Conservation (phyloP, 148 eudicot genomes). For the Selenicereus undatus region DNA sequence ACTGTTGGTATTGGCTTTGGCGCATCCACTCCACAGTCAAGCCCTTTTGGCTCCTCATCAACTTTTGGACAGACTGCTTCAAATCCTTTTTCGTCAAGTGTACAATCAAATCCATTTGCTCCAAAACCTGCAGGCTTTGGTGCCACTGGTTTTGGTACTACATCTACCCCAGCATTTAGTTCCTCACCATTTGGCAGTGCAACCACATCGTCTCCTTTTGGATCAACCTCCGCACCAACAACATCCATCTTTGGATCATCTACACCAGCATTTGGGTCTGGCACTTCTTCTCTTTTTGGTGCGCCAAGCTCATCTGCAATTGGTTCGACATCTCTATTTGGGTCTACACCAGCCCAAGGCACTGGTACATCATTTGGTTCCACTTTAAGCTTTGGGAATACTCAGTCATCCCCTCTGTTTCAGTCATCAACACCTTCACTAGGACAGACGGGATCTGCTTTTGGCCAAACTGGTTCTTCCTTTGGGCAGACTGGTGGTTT, state of each 20-base stretch:
- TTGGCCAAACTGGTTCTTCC: constrained; percentile 61
- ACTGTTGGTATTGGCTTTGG: constrained; percentile 47
- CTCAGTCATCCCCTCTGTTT: constrained; percentile 68
- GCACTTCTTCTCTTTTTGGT: constrained; percentile 60
- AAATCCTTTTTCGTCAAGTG: constrained; percentile 61
- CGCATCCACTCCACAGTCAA: constrained; percentile 38
- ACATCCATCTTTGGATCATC: constrained; percentile 59
- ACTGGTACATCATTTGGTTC: constrained; percentile 54
- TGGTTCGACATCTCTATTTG: constrained; percentile 58
- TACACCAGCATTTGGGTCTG: constrained; percentile 57
- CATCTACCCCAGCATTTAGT: constrained; percentile 52
- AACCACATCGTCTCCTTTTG: constrained; percentile 53
- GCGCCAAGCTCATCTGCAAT: constrained; percentile 56
- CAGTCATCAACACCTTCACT: constrained; percentile 74
- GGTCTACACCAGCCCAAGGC: constrained; percentile 55
- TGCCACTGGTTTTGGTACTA: constrained; percentile 49
- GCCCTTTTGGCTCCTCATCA: constrained; percentile 49
- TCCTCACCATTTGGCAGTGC: constrained; percentile 62
- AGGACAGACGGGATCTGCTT: constrained; percentile 60
- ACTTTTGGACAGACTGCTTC: constrained; percentile 61
- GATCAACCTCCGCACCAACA: constrained; percentile 54
- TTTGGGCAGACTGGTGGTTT: constrained; percentile 22
- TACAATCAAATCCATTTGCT: constrained; percentile 60
- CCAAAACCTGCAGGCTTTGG: constrained; percentile 53
- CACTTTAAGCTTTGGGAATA: constrained; percentile 62